Percentiles rank a stretch among this genome's conserved stretches.
Evolutionary conservation across 2,329 filamentous ascomycete genomes (phyloP).

Genomic region (Fusarium coffeatum): DNA sequence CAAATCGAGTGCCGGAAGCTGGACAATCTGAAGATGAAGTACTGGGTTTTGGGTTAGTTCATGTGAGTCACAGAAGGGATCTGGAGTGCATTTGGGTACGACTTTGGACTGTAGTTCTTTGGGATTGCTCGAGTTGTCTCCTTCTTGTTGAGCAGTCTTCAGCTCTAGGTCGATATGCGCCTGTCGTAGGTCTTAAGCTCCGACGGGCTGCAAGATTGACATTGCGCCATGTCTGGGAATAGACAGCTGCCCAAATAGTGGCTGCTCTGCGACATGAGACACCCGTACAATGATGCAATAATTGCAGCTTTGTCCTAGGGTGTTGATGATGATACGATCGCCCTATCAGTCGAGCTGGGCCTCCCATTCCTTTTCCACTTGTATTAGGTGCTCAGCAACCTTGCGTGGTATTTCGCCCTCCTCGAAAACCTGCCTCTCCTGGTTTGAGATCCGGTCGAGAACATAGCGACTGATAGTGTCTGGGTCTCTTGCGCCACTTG

Average conservation of each 20-base stretch:
- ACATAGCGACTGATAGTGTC: conserved; percentile 80
- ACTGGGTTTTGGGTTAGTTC: neutral
- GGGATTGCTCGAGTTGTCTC: neutral
- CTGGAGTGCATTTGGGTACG: conserved; percentile 14
- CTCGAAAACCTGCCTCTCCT: conserved; percentile 62
- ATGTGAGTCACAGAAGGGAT: conserved; percentile 19
- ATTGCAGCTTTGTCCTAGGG: neutral
- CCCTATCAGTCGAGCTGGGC: conserved; percentile 36
- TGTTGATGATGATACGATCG: neutral
- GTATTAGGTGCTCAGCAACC: conserved; percentile 62
- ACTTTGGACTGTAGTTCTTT: neutral
- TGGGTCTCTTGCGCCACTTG: conserved; percentile 68
- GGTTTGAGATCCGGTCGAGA: conserved; percentile 70
- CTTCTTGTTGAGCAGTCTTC: neutral
- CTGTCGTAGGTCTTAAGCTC: neutral
- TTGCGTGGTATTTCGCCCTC: conserved; percentile 63
- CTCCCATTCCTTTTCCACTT: conserved; percentile 57
- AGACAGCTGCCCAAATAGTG: neutral
- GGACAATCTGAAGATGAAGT: neutral
- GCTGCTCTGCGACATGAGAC: neutral
- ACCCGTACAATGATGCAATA: neutral
- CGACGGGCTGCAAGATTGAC: neutral
- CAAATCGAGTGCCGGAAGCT: neutral
- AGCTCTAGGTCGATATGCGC: neutral
- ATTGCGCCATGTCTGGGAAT: neutral